These are phyloP conservation scores for Arachis hypogaea DNA, from an alignment of 306 rosid genomes.

Conservation along the genomic window DNA sequence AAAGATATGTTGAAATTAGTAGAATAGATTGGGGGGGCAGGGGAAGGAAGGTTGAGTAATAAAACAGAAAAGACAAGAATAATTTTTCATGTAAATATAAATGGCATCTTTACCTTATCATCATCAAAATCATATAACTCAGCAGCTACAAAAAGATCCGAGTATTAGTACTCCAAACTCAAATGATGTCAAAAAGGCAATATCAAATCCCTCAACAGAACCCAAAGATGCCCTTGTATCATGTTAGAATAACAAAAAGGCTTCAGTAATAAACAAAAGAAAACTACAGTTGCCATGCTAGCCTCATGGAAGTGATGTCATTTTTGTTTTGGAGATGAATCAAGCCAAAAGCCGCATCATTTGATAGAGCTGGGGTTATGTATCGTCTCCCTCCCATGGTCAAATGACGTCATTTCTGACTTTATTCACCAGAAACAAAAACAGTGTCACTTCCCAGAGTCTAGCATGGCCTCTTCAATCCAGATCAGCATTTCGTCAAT, in stretches of 20 bases:
- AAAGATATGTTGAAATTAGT: constrained; percentile 5
- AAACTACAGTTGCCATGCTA: too few relatives aligned
- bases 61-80: constrained; percentile 10
- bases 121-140: constrained; percentile 97
- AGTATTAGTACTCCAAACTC: constrained; percentile 36
- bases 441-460: too few relatives aligned
- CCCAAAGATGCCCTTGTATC: not conserved
- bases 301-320: too few relatives aligned
- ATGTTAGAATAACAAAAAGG: constrained; percentile 1
- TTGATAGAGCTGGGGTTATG: too few relatives aligned
- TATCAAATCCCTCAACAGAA: not conserved
- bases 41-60: constrained; percentile 2
- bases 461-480: too few relatives aligned
- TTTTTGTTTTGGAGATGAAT: too few relatives aligned
- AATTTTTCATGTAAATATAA: constrained; percentile 7
- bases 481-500: too few relatives aligned
- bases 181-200: constrained; percentile 20
- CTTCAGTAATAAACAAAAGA: not conserved
- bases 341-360: too few relatives aligned
- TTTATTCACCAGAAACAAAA: too few relatives aligned
- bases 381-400: too few relatives aligned
- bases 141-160: constrained; percentile 70
- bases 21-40: not conserved
- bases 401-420: too few relatives aligned
- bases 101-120: constrained; percentile 68